Base-by-base conservation (phyloP, 2,329 filamentous ascomycete genomes). In the Trichoderma koningii region DNA sequence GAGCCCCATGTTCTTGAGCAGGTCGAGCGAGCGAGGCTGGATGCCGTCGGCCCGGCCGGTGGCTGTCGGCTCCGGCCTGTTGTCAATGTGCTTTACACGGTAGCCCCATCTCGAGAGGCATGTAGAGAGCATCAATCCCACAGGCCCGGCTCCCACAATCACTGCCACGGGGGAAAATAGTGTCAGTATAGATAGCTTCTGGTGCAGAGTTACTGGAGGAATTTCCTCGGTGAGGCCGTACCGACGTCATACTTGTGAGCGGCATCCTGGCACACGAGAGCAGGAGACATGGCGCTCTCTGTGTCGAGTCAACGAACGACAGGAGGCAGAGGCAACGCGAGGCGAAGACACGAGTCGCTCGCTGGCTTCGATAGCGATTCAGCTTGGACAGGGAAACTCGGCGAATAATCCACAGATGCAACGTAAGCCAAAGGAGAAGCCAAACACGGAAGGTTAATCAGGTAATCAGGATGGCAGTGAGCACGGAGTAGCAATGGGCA, bases 1-100 rank as follows among this genome's bases (percentile, higher is more conserved):
- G 65, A 97, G 81, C 1, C 91, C 92, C 89, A 97, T 92, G 74
- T 96, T 97, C 60, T 90, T 87, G 55, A 97, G 82, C 17, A 97
- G 85, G 71, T 97, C 93, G 26, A 96, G 82, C 0, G 93, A 96
- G 45, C 93, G 88, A 44, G 93, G 93, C 79, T 97, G 93, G 65
- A 97, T 96, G 68, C 92, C 93, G 77, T 97, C 93, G 64, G 93
- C 93, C 69, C 93, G 90, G 61, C 93, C 93, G 21, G 92, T 96
- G 2, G 87, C 74, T 14, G 93, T 97, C 17, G 93, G 93, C 72
- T 94, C 90, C 2, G 92, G 83, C 66, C 93, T 85, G 78, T 96
- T 96, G 79, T 97, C 93, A 73, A 97, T 92, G 78, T 97, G 92
- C 82, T 94, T 96, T 77, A 97, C 92, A 76, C 87, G 92, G 82